These are phyloP conservation scores for Eimeria sp. DNA, from an alignment of 169 alveolate species.

Conservation along the genomic window DNA sequence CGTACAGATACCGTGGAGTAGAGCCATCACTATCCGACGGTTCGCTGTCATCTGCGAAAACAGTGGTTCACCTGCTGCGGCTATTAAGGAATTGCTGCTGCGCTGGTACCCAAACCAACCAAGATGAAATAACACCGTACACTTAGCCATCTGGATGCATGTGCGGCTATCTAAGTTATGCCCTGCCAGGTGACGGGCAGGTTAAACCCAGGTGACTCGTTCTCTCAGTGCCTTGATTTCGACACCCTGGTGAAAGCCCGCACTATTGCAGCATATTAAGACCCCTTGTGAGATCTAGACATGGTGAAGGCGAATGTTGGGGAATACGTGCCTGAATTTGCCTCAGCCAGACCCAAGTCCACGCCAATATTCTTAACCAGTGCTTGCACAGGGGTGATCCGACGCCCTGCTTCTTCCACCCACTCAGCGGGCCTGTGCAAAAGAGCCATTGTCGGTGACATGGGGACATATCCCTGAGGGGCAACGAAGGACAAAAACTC, in stretches of 20 bases:
- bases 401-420: constrained; percentile 79
- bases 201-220: not conserved
- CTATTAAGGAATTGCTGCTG: not conserved
- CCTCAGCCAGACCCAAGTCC: constrained; percentile 27
- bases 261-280: not conserved
- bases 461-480: constrained; percentile 48
- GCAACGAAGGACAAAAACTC: not conserved
- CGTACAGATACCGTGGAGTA: constrained; percentile 46
- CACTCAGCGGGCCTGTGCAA: constrained; percentile 79
- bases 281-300: not conserved
- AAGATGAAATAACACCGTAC: not conserved
- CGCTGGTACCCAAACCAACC: not conserved
- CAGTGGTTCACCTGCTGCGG: not conserved
- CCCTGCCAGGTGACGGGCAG: not conserved
- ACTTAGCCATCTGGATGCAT: not conserved
- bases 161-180: not conserved
- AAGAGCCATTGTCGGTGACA: constrained; percentile 77
- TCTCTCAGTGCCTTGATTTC: not conserved
- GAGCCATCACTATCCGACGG: constrained; percentile 46
- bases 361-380: constrained; percentile 57
- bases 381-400: constrained; percentile 71
- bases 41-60: constrained; percentile 42
- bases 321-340: not conserved
- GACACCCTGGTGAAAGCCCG: not conserved
- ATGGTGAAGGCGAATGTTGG: not conserved